Percentiles rank a stretch among this genome's conserved stretches.
Conservation (phyloP, 176 grass and related monocot genomes). For the Hsuehochloa calcarea region DNA sequence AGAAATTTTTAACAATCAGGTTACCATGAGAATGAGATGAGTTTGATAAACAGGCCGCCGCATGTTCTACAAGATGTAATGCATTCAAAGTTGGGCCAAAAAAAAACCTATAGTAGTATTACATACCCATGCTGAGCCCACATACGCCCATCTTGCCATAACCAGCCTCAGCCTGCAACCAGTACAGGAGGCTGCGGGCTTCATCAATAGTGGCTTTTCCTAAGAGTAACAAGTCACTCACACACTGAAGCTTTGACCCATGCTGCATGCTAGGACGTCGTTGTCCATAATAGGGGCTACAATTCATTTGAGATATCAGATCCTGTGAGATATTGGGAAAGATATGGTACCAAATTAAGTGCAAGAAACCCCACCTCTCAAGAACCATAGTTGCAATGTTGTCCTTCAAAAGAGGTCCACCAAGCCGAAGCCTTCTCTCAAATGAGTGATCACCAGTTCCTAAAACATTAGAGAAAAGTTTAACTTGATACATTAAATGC, state of each 20-base stretch:
- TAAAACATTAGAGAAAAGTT: constrained; percentile 37
- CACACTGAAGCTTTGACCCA: constrained; percentile 81
- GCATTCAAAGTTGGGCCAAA: neutral
- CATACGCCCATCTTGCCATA: constrained; percentile 91
- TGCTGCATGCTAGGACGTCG: constrained; percentile 83
- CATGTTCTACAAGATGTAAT: neutral
- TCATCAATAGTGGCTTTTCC: constrained; percentile 97
- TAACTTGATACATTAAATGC: neutral
- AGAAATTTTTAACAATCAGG: neutral
- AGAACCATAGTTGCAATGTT: constrained; percentile 99
- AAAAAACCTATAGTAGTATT: neutral
- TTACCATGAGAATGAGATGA: neutral
- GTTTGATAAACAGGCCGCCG: constrained; percentile 1
- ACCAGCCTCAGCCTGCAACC: constrained; percentile 82
- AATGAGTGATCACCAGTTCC: constrained; percentile 97
- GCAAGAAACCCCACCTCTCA: constrained; percentile 69
- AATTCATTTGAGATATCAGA: constrained; percentile 44
- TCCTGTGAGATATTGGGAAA: neutral
- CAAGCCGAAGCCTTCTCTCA: constrained; percentile 83
- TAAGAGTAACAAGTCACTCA: constrained; percentile 88
- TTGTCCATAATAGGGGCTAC: constrained; percentile 89
- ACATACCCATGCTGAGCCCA: constrained; percentile 95
- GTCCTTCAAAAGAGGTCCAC: constrained; percentile 79
- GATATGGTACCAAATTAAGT: neutral
- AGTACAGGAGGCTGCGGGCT: constrained; percentile 86